Evolutionary conservation across 345 rosid genomes (phyloP).

Genomic region (Salix viminalis): DNA sequence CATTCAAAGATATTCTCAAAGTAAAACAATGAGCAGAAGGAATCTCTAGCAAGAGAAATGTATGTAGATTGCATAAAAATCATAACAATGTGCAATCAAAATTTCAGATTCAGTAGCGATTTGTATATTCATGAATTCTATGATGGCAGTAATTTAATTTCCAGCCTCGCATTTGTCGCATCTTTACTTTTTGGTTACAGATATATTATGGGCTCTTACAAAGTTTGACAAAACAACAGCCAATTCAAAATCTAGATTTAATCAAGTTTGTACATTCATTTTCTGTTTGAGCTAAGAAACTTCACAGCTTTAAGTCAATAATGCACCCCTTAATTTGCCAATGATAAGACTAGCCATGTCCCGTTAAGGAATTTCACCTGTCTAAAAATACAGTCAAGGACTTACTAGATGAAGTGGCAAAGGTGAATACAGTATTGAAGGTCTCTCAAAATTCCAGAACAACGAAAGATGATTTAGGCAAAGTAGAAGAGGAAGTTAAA

Average conservation of each 20-base stretch:
- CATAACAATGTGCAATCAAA: no score
- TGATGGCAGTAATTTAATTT: no score
- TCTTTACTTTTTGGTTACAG: background rate
- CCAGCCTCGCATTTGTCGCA: background rate
- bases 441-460: no score
- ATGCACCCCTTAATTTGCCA: background rate
- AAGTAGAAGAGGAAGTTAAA: background rate
- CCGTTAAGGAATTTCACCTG: background rate
- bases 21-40: no score
- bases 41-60: no score
- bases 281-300: background rate
- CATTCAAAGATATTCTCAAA: no score
- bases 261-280: background rate
- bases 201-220: background rate
- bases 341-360: background rate
- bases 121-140: no score
- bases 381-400: no score
- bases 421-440: no score
- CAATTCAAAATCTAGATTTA: background rate
- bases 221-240: background rate
- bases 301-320: background rate
- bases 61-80: no score
- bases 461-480: background rate
- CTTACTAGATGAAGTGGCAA: no score
- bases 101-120: no score